Evolutionary conservation across 2,329 filamentous ascomycete genomes (phyloP).

Genomic region (Epichloe brachyelytri): DNA sequence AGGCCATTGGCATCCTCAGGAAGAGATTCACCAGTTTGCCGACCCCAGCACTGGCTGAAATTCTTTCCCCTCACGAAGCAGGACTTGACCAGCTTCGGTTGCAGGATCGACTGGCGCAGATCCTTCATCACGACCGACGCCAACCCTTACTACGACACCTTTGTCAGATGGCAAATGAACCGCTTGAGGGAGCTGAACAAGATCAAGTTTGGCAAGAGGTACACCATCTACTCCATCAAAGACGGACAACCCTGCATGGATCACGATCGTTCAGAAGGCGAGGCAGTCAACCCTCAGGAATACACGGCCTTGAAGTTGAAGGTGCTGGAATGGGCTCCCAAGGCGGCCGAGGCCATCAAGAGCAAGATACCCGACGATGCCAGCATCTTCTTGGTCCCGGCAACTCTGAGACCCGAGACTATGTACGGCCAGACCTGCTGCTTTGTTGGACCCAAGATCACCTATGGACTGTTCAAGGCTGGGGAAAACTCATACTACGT

Average conservation of each 20-base stretch:
- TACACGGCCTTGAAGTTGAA: slow-evolving; percentile 89
- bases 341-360: slow-evolving; percentile 57
- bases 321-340: slow-evolving; percentile 76
- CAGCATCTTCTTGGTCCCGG: slow-evolving; percentile 79
- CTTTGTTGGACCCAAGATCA: slow-evolving; percentile 83
- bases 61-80: slow-evolving; percentile 60
- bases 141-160: slow-evolving; percentile 93
- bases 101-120: slow-evolving; percentile 84
- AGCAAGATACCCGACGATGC: slow-evolving; percentile 67
- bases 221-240: slow-evolving; percentile 65
- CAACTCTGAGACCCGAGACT: slow-evolving; percentile 87
- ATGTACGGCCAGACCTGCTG: slow-evolving; percentile 98
- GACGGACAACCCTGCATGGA: slow-evolving; percentile 35
- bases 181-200: slow-evolving; percentile 79
- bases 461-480: slow-evolving; percentile 78
- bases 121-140: slow-evolving; percentile 91
- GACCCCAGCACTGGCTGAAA: slow-evolving; percentile 82
- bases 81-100: slow-evolving; percentile 74
- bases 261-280: slow-evolving; percentile 33
- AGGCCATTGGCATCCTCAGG: slow-evolving; percentile 71
- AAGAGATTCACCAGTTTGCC: slow-evolving; percentile 88
- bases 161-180: slow-evolving; percentile 96
- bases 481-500: slow-evolving; percentile 71
- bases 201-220: slow-evolving; percentile 85
- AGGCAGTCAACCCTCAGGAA: slow-evolving; percentile 61